Base-by-base conservation (phyloP, 805 yeast genomes). In the Candida germanica region DNA sequence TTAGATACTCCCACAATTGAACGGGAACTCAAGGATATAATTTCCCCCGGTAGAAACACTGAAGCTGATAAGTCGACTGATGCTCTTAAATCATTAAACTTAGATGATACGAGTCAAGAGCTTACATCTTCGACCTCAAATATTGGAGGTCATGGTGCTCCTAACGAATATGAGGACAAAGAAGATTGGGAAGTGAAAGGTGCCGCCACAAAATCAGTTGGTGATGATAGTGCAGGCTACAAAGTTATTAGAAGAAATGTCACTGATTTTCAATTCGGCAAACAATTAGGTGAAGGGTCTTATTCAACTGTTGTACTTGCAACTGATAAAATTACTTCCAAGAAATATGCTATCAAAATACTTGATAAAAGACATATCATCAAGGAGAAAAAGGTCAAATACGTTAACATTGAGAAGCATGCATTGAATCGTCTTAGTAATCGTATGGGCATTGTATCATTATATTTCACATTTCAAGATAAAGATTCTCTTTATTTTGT, bases 381-480 rank as follows among this genome's bases (percentile, higher is more conserved):
- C 36, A 79, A 77, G 46, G 94, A 85, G 52, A 85, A 84, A 56
- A 85, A 85, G 51, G 93, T 84, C 21, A 84, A 85, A 53, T 85
- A 85, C 54, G 94, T 85, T 32, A 84, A 83, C 53, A 82, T 85
- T 36, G 95, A 85, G 52, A 85, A 85, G 51, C 82, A 81, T 52
- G 84, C 95, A 0, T 66, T 85, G 47, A 84, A 84, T 51, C 64
- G 88, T 39, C 65, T 85, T 40, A 80, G 79, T 33, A 59, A 70
- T 38, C 58, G 83, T 31, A 59, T 69, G 47, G 87, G 89, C 3
- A 71, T 85, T 4, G 74, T 85, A 11, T 80, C 80, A 40, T 58
- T 85, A 39, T 83, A 73, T 52, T 84, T 80, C 58, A 84, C 94
- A 0, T 85, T 85, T 49, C 95, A 85, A 56, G 94, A 85, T 54